phyloP scores from a whole-genome alignment of 129 eudicot species.

The Arctium lappa region DNA sequence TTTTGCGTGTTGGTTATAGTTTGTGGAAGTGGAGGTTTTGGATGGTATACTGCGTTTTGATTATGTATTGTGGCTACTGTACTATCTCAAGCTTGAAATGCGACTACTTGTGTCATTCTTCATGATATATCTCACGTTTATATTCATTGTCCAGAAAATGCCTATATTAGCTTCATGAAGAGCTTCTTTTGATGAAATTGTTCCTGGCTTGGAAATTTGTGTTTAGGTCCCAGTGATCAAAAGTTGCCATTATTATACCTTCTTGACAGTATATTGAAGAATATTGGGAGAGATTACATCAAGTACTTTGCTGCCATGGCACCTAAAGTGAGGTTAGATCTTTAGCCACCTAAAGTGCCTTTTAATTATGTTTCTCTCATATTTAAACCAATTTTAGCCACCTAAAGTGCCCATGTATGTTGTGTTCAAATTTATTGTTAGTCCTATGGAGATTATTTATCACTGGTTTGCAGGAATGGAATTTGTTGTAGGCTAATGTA shows the following conservation, averaged over 20 bases:
- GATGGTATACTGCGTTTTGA: neutral
- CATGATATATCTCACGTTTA: conserved; percentile 2
- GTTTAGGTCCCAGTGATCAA: conserved; percentile 91
- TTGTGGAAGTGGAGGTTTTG: conserved; percentile 10
- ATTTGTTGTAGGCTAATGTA: no score
- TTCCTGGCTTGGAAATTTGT: conserved; percentile 33
- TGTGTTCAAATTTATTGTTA: conserved; percentile 15
- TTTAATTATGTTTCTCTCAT: conserved; percentile 11
- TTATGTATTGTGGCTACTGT: neutral
- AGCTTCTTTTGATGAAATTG: conserved; percentile 14
- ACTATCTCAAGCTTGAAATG: conserved; percentile 1
- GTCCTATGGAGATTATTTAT: conserved; percentile 24
- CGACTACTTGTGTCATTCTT: neutral
- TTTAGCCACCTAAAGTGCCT: conserved; percentile 25
- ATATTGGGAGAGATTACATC: conserved; percentile 90
- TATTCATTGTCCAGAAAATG: neutral
- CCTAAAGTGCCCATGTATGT: neutral
- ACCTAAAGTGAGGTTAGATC: conserved; percentile 95
- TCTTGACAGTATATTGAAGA: conserved; percentile 95
- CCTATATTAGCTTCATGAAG: conserved; percentile 14
- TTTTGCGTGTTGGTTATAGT: neutral
- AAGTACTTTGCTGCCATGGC: conserved; percentile 69
- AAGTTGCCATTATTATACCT: conserved; percentile 93
- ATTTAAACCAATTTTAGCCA: conserved; percentile 1
- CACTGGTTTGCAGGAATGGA: no score